Conservation (phyloP, 352 stramenopile species). For the Pythium brachiatum region DNA sequence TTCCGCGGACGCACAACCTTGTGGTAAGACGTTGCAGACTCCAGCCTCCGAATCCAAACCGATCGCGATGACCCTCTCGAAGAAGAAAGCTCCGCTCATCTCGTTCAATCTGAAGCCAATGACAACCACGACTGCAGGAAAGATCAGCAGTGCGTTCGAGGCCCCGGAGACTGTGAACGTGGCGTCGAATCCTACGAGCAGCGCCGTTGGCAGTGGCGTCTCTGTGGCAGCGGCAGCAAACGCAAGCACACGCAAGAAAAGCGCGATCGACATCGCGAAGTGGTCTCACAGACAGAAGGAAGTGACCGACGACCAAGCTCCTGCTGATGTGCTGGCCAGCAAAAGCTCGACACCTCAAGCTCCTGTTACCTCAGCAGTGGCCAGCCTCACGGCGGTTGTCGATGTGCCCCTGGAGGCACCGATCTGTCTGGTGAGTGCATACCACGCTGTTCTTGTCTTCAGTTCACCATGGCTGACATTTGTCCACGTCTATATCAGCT, state of each 20-base stretch:
- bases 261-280: slow-evolving; percentile 76
- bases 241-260: slow-evolving; percentile 63
- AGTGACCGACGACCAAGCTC: slow-evolving; percentile 19
- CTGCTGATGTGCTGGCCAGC: not conserved
- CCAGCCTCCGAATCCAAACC: not conserved
- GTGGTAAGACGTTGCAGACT: not conserved
- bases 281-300: slow-evolving; percentile 59
- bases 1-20: not conserved
- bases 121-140: not conserved
- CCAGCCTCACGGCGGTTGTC: slow-evolving; percentile 35
- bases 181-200: not conserved
- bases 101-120: slow-evolving; percentile 51
- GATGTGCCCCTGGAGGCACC: slow-evolving; percentile 52
- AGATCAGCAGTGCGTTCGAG: slow-evolving; percentile 14
- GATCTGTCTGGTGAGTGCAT: slow-evolving; percentile 82
- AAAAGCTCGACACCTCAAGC: not conserved
- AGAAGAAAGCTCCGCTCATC: slow-evolving; percentile 76
- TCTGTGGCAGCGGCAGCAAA: slow-evolving; percentile 21
- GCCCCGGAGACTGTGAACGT: not conserved
- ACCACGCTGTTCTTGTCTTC: too few species aligned
- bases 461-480: slow-evolving; percentile 2
- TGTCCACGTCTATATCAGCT: slow-evolving; percentile 36
- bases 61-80: slow-evolving; percentile 22
- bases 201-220: slow-evolving; percentile 4
- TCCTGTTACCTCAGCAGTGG: slow-evolving; percentile 7